Evolutionary conservation across 768 basidiomycete genomes (phyloP), one percentile per base, ranked within the genome.

Genomic region (Pulveroboletus ravenelii): DNA sequence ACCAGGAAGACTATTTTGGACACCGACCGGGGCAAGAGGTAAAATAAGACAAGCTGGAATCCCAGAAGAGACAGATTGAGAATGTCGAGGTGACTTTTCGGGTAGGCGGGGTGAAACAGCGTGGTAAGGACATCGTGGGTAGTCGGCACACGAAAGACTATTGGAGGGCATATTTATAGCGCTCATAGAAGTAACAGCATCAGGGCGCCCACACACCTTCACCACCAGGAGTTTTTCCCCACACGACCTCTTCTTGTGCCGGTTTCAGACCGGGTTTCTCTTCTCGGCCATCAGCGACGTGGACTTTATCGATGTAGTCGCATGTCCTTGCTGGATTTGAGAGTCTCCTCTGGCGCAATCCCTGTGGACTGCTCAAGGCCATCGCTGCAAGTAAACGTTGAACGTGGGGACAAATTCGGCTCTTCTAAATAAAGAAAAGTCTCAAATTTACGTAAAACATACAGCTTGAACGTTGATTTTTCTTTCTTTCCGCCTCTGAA

Each of bases 121-220:
- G 83, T 81, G 0, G 92, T 93, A 55, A 94, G 64, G 17, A 93
- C 89, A 66, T 93, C 89, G 66, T 93, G 88, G 0, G 93, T 95
- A 17, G 92, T 89, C 10, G 93, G 93, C 39, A 95, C 91, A 52
- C 83, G 81, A 65, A 99, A 99, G 7, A 96, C 93, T 97, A 55
- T 27, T 15, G 43, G 44, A 48, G 10, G 20, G 34, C 27, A 48
- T 42, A 51, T 52, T 42, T 45, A 50, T 14, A 31, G 53, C 25
- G 52, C 13, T 23, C 51, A 15, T 47, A 47, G 45, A 45, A 45
- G 32, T 17, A 45, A 23, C 27, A 36, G 49, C 34, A 44, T 27
- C 45, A 41, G 23, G 25, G 46, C 37, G 51, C 25, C 44, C 17
- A 61, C 75, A 37, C 56, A 86, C 89, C 90, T 77, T 87, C 80